Conservation (phyloP, 176 grass and related monocot species). For the Cenchrus purpureus region DNA sequence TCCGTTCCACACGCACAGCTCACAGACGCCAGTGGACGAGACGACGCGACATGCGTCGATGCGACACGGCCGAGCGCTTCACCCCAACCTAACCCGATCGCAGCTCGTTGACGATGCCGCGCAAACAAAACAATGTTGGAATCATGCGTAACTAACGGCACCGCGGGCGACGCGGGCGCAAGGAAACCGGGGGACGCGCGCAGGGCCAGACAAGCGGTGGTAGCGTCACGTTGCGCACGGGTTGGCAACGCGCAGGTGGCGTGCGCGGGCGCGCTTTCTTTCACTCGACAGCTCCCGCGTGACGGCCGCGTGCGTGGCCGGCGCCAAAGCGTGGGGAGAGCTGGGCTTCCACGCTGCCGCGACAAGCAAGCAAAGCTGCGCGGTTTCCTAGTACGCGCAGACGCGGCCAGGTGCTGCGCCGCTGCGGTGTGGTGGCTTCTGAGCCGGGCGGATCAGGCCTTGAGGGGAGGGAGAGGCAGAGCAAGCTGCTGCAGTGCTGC, state of each 20-base stretch:
- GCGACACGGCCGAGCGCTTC: too few relatives aligned
- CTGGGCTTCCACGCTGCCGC: too few relatives aligned
- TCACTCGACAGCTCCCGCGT: slow-evolving; percentile 37
- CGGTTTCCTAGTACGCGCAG: too few relatives aligned
- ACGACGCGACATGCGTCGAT: too few relatives aligned
- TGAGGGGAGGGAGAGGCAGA: too few relatives aligned
- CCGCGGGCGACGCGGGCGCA: not conserved
- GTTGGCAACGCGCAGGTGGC: slow-evolving; percentile 21
- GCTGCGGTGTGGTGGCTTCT: too few relatives aligned
- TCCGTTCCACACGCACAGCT: slow-evolving; percentile 33
- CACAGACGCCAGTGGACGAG: slow-evolving; percentile 27
- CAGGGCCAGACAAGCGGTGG: slow-evolving; percentile 12
- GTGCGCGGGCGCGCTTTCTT: not conserved
- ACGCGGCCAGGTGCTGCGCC: too few relatives aligned
- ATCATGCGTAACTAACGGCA: slow-evolving; percentile 2
- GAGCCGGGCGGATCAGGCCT: too few relatives aligned
- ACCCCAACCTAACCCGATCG: too few relatives aligned
- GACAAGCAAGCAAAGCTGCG: not conserved
- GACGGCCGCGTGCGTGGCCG: slow-evolving; percentile 25
- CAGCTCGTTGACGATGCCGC: too few relatives aligned
- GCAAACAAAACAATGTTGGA: too few relatives aligned
- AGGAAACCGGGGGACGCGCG: slow-evolving; percentile 6
- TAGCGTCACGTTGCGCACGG: slow-evolving; percentile 46
- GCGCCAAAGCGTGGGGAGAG: slow-evolving; percentile 21
- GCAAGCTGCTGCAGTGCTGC: too few relatives aligned